Evolutionary conservation across 352 stramenopile genomes (phyloP), one percentile per base, ranked within the genome.

Genomic region (Salisapilia sapeloensis): DNA sequence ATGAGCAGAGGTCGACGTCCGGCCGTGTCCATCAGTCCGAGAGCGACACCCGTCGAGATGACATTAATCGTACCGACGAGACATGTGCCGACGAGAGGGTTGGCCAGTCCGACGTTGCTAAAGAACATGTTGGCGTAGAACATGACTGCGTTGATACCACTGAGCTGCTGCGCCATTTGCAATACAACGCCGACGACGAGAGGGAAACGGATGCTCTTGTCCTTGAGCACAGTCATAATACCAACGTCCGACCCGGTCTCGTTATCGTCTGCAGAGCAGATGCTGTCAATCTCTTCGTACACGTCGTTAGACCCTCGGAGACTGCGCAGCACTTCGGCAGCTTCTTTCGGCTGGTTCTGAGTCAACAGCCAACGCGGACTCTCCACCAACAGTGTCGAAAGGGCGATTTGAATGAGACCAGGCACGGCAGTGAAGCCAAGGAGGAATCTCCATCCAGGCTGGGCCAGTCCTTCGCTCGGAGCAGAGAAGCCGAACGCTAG

Each of bases 51-150:
- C 13, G 66, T 82, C 30, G 66, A 67, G 31, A 82, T 62, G 7
- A 82, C 66, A 33, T 82, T 82, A 34, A 82, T 58, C 4, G 56
- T 64, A 35, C 65, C 72, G 12, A 82, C 66, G 14, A 82, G 41
- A 9, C 52, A 67, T 5, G 66, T 53, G 13, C 66, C 66, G 2
- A 82, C 63, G 10, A 82, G 44, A 17, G 66, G 66, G 33, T 82
- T 60, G 42, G 72, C 50, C 16, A 82, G 42, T 4, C 66, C 60
- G 7, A 79, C 66, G 31, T 67, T 76, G 40, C 76, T 60, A 35
- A 82, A 82, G 35, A 82, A 82, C 23, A 56, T 72, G 33, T 60
- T 82, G 3, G 66, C 63, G 39, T 82, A 82, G 44, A 79, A 82
- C 66, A 82, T 82, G 33, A 82, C 66, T 27, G 66, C 66, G 32